Percentiles rank a stretch among this genome's conserved stretches.
Conservation (phyloP, 2,329 filamentous ascomycete genomes). For the Diaporthe caulivora region DNA sequence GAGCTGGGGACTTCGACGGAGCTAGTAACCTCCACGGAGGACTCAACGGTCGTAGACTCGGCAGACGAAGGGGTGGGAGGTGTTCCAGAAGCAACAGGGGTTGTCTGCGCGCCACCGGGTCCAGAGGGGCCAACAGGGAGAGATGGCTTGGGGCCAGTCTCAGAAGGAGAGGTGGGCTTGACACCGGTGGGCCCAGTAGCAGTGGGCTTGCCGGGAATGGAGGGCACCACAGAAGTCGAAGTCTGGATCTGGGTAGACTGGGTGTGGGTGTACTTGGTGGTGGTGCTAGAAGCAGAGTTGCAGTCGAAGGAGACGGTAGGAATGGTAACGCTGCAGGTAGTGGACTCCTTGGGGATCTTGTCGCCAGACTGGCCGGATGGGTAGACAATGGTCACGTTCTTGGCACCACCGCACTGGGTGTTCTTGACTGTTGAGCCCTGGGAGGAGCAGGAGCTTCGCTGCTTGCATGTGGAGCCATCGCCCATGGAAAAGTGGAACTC, state of each 20-base stretch:
- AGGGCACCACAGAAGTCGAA: constrained; percentile 41
- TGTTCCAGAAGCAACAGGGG: constrained; percentile 33
- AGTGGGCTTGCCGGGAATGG: constrained; percentile 14
- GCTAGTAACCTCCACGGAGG: constrained; percentile 17
- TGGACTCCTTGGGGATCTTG: constrained; percentile 53
- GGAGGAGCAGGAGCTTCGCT: constrained; percentile 75
- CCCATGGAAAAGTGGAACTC: constrained; percentile 91
- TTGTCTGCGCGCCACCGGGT: constrained; percentile 32
- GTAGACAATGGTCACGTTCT: constrained; percentile 79
- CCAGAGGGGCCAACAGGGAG: constrained; percentile 21
- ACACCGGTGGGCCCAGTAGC: constrained; percentile 10
- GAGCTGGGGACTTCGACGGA: no score
- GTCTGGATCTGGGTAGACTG: constrained; percentile 40
- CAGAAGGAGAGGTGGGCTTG: constrained; percentile 36
- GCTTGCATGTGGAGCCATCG: constrained; percentile 85
- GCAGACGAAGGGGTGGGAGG: constrained; percentile 32
- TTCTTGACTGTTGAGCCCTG: constrained; percentile 81
- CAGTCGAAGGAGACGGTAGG: constrained; percentile 84
- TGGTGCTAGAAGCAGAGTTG: constrained; percentile 50
- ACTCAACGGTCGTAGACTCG: constrained; percentile 40
- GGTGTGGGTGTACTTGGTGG: constrained; percentile 43
- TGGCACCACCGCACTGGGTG: constrained; percentile 92
- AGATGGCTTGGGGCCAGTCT: constrained; percentile 40
- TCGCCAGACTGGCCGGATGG: constrained; percentile 67
- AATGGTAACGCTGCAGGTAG: constrained; percentile 78